These are phyloP conservation scores for Blastobotrys elegans DNA, from an alignment of 1,139 yeast species.

Conservation along the genomic window DNA sequence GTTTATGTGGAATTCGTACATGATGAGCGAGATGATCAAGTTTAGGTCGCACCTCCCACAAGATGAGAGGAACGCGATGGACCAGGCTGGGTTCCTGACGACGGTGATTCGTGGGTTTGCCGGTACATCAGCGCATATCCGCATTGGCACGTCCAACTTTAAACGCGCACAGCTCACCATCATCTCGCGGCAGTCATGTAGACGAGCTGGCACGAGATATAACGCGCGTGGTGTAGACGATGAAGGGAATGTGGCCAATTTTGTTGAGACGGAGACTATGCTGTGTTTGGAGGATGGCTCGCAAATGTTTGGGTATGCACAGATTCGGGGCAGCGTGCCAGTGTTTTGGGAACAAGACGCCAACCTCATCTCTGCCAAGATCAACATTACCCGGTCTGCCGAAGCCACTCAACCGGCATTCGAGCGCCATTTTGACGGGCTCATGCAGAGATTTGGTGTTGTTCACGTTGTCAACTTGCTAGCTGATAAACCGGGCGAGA, in stretches of 20 bases:
- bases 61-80: conserved; percentile 53
- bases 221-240: conserved; percentile 95
- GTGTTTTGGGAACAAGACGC: conserved; percentile 98
- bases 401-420: conserved; percentile 94
- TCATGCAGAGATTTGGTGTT: conserved; percentile 74
- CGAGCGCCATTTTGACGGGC: conserved; percentile 66
- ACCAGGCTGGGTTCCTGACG: conserved; percentile 74
- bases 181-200: conserved; percentile 91
- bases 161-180: conserved; percentile 60
- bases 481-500: conserved; percentile 74
- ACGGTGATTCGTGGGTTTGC: conserved; percentile 95
- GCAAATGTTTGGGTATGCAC: conserved; percentile 69
- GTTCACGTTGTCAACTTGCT: conserved; percentile 81
- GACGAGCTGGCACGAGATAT: conserved; percentile 92
- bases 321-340: conserved; percentile 92
- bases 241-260: conserved; percentile 91
- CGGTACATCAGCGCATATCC: conserved; percentile 52
- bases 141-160: conserved; percentile 38
- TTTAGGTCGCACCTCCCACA: conserved; percentile 68
- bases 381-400: conserved; percentile 76
- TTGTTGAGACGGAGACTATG: conserved; percentile 90
- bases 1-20: conserved; percentile 94
- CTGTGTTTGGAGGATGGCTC: conserved; percentile 51
- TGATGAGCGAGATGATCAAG: conserved; percentile 76
- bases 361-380: conserved; percentile 67